A percentile compares a stretch with the other conserved stretches of the same genome.
phyloP scores from a whole-genome alignment of 1,284 basidiomycete species.

The Malassezia slooffiae region DNA sequence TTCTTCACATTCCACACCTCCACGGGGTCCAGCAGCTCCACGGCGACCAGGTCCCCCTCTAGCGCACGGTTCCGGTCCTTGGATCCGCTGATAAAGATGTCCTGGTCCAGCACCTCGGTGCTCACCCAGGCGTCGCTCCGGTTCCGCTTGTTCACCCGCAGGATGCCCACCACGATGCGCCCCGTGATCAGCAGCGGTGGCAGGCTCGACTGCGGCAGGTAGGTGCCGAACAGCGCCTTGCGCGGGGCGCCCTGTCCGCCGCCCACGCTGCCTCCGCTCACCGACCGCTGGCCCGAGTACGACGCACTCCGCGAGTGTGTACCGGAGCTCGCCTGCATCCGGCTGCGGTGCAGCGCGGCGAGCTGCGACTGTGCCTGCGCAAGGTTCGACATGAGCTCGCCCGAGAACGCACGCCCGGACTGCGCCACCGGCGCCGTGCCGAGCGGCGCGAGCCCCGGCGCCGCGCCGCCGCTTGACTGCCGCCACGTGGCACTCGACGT shows the following conservation, averaged over 20 bases:
- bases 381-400: slow-evolving; percentile 42
- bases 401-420: slow-evolving; percentile 18
- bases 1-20: slow-evolving; percentile 95
- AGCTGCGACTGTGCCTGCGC: slow-evolving; percentile 68
- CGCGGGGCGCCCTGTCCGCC: slow-evolving; percentile 58
- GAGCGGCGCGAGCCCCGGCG: neutral
- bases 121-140: slow-evolving; percentile 97
- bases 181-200: slow-evolving; percentile 94
- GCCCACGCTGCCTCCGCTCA: too few species aligned
- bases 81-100: slow-evolving; percentile 81
- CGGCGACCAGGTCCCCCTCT: slow-evolving; percentile 96
- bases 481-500: slow-evolving; percentile 8
- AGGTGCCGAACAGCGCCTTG: slow-evolving; percentile 97
- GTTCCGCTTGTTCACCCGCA: slow-evolving; percentile 97
- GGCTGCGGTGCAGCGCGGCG: slow-evolving; percentile 90
- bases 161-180: slow-evolving; percentile 91
- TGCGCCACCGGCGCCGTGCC: slow-evolving; percentile 18
- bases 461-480: neutral
- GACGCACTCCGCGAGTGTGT: slow-evolving; percentile 95
- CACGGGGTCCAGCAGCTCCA: slow-evolving; percentile 78
- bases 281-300: slow-evolving; percentile 58
- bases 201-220: slow-evolving; percentile 91
- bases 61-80: slow-evolving; percentile 97
- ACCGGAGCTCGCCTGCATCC: slow-evolving; percentile 57
- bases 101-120: slow-evolving; percentile 95